Evolutionary conservation across 2,329 filamentous ascomycete species (phyloP), one percentile per base, ranked within the genome.

Genomic region (Scolecobasidium constrictum): DNA sequence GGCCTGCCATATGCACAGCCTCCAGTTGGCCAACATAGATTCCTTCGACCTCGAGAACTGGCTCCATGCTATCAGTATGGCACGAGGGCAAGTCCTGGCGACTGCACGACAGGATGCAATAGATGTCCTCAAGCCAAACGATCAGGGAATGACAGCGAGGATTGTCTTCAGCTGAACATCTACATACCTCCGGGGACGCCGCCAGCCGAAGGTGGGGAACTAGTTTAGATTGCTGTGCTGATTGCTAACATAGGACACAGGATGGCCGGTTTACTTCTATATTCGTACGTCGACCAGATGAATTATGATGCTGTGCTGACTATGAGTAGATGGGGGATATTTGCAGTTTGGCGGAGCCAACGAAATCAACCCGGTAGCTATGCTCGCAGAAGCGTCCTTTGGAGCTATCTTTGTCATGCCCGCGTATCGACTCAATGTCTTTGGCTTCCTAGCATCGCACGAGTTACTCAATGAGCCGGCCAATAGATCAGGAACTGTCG

Each of bases 251-350:
- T 17, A 16, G 9, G 23, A 23, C 11, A 7, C 42, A 60, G 69
- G 73, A 13, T 77, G 73, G 72, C 74, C 74, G 4, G 72, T 77
- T 0, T 62, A 73, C 40, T 68, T 77, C 49, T 77, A 67, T 53
- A 72, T 77, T 37, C 73, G 72, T 67, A 63, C 47, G 65, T n/a
- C n/a, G n/a, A n/a, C n/a, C n/a, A n/a, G n/a, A n/a, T n/a, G 59
- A 7, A 23, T 41, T 35, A 21, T 13, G 40, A 16, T 38, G 16
- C 23, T 7, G 34, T n/a, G n/a, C n/a, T n/a, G n/a, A n/a, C n/a
- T n/a, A n/a, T n/a, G n/a, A n/a, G n/a, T 31, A 68, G 67, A 73
- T 48, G 70, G 70, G 22, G 73, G 74, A 3, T 78, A 74, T 52
- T 60, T 78, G 17, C 74, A 78, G 56, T 70, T 69, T 46, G 74